Base-by-base conservation (phyloP, 2,329 filamentous ascomycete species). In the Sclerotiophoma versabilis region DNA sequence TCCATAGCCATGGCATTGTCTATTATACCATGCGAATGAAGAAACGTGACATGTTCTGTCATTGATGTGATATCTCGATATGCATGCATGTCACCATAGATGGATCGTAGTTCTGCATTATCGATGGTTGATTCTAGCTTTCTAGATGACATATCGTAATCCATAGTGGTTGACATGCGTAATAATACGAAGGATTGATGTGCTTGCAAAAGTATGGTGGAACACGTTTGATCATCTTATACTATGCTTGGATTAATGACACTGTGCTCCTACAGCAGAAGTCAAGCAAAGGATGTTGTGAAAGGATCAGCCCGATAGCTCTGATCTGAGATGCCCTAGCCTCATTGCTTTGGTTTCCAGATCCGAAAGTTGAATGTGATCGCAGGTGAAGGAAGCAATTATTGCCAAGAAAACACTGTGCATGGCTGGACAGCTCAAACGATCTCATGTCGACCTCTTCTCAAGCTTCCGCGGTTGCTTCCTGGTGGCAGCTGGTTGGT, bases 51-150 rank as follows among this genome's bases (percentile, higher is more conserved):
- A 34, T 67, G 62, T 2, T 50, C 45, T 2, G 34, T 37, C 47
- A 65, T 63, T 36, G n/a, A 64, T 37, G 4, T 30, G 15, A 15
- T 30, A 43, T 68, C 58, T 4, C 49, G 59, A 6, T 52, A 34
- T 5, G 63, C 60, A 20, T 53, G 62, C n/a, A 42, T 49, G 27
- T 67, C 62, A 20, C 65, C 66, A 25, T 57, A 65, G 1, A 10
- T 48, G 2, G 59, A 62, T n/a, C 62, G 59, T 6, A 49, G 42
- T 3, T 25, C 17, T 20, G 14, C 30, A 20, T 44, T 55, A 6
- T 44, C 23, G 33, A 50, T 15, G 4, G 8, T 46, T 5, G 52
- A 20, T 20, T 33, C 46, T 3, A 6, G 2, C 8, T 30, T 49
- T 10, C 37, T 30, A 1, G 41, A 25, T 5, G 41, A 9, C 36